Evolutionary conservation across 2,329 filamentous ascomycete genomes (phyloP), one percentile per base, ranked within the genome.

Genomic region (Fusarium tjaetaba): DNA sequence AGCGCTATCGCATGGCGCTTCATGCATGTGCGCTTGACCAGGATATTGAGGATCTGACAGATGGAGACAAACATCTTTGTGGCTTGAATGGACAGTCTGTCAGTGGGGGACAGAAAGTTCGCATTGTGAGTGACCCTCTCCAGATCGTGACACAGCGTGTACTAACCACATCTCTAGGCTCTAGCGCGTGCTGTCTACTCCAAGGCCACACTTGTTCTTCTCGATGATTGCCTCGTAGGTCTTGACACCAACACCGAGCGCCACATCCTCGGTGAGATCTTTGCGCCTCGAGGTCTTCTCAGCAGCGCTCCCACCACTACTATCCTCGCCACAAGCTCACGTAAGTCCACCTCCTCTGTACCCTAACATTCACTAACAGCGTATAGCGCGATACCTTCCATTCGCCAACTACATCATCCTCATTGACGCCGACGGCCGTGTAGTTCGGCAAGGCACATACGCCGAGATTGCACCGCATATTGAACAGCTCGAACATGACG

Each of bases 121-220:
- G 51, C 5, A 55, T 41, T 5, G 51, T 55, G 20, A 55, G 51
- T 14, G 4, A 4, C 4, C 5, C 8, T 2, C 2, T 18, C 2
- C 5, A 28, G 2, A 3, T 0, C 0, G 2, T 4, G 3, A 18
- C 7, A n/a, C 2, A 1, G 11, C 8, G 2, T 7, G 4, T 28
- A 18, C 15, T 55, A 10, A 55, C 28, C 2, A 14, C 2, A 1
- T 1, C 10, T n/a, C 10, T 5, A 55, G 51, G 58, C 58, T 16
- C 10, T 61, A 30, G 58, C 58, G 2, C 58, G 58, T 20, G 46
- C 58, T 3, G 26, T 61, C 4, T 61, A 61, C 28, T 41, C 58
- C 7, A 52, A 53, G 4, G 36, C 58, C 5, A 41, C 36, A 0
- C 46, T 61, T n/a, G 46, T 61, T 11, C 30, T 61, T 42, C 36